Evolutionary conservation across 2,329 filamentous ascomycete species (phyloP), one percentile per base, ranked within the genome.

Genomic region (Fusarium protoensiforme): DNA sequence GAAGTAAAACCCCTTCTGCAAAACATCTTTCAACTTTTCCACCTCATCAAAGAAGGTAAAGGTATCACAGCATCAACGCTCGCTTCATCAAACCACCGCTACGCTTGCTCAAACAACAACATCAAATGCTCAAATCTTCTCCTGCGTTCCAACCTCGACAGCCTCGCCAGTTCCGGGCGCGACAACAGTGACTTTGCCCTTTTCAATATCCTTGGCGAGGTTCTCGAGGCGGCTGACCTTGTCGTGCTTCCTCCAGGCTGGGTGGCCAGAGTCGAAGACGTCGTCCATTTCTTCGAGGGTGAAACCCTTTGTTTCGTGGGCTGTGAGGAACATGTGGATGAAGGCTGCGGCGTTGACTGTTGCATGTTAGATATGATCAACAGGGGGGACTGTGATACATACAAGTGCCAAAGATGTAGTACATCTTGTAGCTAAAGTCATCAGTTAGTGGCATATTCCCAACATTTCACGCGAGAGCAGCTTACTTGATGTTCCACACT

Each of bases 261-360:
- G 88, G 2, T 85, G 78, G 1, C 88, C 88, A 9, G 87, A 86
- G 74, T 89, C 86, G 79, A 95, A 95, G 72, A 95, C 91, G 16
- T 89, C 89, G 73, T 93, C 92, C 80, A 94, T 91, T 79, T 95
- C 92, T 78, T 95, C 93, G 1, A 95, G 88, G 0, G 92, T 92
- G 82, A 91, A 93, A 14, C 92, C 92, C 70, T 90, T 89, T 0
- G 92, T 94, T 82, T 94, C 87, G 0, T 92, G 92, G 1, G 84
- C 84, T 24, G 84, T 78, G 72, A 95, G 85, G 79, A 89, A 89
- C 78, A 93, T 90, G 79, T 94, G 92, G 60, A 94, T 79, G 43
- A 91, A 90, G 76, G 93, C 92, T 7, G 86, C 85, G 1, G 87
- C 87, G 79, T 92, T 93, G 85, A 94, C 75, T 78, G 51, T 8